Conservation (phyloP, 2,329 filamentous ascomycete species). For the Tolypocladium pustulatum region DNA sequence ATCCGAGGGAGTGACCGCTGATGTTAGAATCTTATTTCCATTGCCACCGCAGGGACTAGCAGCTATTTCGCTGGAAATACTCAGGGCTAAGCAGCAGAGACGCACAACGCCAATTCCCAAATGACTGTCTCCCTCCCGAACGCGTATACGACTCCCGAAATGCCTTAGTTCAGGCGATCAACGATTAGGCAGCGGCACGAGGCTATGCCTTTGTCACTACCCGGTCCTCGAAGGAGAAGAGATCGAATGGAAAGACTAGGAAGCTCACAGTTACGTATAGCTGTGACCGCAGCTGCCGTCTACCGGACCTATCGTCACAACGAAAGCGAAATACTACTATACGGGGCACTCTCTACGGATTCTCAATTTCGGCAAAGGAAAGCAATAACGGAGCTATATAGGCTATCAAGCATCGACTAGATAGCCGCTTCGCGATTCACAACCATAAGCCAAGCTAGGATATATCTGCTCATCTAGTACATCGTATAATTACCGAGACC, state of each 20-base stretch:
- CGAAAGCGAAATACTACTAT: not conserved
- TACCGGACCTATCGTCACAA: not conserved
- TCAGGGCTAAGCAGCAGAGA: too few relatives aligned
- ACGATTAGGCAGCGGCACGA: too few relatives aligned
- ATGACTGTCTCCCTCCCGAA: not conserved
- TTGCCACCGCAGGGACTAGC: too few relatives aligned
- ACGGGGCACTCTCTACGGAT: not conserved
- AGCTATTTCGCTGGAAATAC: too few relatives aligned
- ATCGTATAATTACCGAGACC: slow-evolving; percentile 1
- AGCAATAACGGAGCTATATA: not conserved
- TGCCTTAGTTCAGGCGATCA: not conserved
- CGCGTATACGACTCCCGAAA: not conserved
- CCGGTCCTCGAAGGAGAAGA: too few relatives aligned
- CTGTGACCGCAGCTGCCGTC: not conserved
- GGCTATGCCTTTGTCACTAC: not conserved
- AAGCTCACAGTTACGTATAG: not conserved
- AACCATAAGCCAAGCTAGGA: slow-evolving; percentile 1
- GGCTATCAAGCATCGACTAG: slow-evolving; percentile 2
- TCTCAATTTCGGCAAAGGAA: slow-evolving; percentile 2
- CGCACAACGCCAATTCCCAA: not conserved
- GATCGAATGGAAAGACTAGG: not conserved
- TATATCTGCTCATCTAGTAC: not conserved
- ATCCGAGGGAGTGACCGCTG: too few relatives aligned
- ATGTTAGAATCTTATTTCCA: too few relatives aligned
- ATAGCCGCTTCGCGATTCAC: slow-evolving; percentile 1